Evolutionary conservation across 2,329 filamentous ascomycete genomes (phyloP).

Genomic region (Talaromyces rugulosus): DNA sequence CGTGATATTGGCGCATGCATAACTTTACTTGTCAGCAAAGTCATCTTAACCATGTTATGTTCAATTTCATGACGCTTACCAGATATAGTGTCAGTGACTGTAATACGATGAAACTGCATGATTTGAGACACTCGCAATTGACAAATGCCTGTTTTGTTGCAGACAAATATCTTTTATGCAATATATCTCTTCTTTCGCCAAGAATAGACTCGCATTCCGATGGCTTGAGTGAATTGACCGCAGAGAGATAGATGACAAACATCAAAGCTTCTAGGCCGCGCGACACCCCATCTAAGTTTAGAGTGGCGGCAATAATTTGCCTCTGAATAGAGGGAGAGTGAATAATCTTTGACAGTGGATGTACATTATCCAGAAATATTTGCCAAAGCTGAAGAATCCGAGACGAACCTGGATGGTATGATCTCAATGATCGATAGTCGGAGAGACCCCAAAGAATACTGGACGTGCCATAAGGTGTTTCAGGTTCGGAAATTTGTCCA

Average conservation of each 20-base stretch:
- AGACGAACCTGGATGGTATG: background rate
- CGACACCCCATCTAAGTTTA: background rate
- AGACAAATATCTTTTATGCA: background rate
- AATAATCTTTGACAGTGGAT: conserved; percentile 1
- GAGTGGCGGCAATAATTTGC: background rate
- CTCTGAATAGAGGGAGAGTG: background rate
- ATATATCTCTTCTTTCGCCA: background rate
- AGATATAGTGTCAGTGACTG: background rate
- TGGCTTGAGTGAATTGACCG: background rate
- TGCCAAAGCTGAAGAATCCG: conserved; percentile 5
- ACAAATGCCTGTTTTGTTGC: conserved; percentile 1
- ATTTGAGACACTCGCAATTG: background rate
- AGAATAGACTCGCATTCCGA: background rate
- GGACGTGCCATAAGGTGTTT: background rate
- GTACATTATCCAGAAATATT: conserved; percentile 1
- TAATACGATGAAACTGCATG: background rate
- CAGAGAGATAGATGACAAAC: conserved; percentile 2
- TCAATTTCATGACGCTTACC: background rate
- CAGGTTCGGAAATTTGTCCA: background rate
- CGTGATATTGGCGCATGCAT: conserved; percentile 1
- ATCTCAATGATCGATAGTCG: background rate
- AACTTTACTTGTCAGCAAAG: background rate
- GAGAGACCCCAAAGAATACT: background rate
- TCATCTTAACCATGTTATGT: background rate
- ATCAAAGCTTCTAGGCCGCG: background rate